phyloP scores from a whole-genome alignment of 2,329 filamentous ascomycete species.

The Tolypocladium sp. region DNA sequence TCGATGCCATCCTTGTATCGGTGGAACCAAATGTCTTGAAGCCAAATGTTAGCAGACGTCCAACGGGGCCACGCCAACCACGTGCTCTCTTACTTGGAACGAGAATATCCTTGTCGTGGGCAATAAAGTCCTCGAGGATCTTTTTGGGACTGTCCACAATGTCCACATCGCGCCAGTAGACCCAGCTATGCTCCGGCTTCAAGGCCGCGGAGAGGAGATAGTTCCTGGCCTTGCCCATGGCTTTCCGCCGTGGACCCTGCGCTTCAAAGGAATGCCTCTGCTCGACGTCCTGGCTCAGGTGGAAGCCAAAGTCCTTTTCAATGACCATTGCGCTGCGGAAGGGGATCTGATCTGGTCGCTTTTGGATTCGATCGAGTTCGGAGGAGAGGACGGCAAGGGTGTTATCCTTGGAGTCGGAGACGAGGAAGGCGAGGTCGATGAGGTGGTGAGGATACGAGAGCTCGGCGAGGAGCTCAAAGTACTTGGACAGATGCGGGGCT shows the following conservation, averaged over 20 bases:
- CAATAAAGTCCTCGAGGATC: constrained; percentile 91
- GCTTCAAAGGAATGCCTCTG: constrained; percentile 79
- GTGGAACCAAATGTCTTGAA: constrained; percentile 90
- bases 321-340: constrained; percentile 82
- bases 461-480: constrained; percentile 86
- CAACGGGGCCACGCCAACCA: not conserved
- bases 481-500: constrained; percentile 69
- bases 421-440: constrained; percentile 91
- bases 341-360: constrained; percentile 65
- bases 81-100: constrained; percentile 72
- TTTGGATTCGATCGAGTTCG: constrained; percentile 83
- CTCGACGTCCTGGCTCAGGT: constrained; percentile 68
- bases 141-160: constrained; percentile 81
- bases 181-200: constrained; percentile 94
- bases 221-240: constrained; percentile 84
- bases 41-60: constrained; percentile 12
- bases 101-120: constrained; percentile 84
- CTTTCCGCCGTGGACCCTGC: constrained; percentile 82
- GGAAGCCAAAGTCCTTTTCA: constrained; percentile 81
- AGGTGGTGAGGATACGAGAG: constrained; percentile 92
- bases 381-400: constrained; percentile 78
- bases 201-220: constrained; percentile 78
- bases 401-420: constrained; percentile 99
- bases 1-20: constrained; percentile 72
- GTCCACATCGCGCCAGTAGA: constrained; percentile 97